Conservation (phyloP, 2,329 filamentous ascomycete genomes). For the Metarhizium brunneum region DNA sequence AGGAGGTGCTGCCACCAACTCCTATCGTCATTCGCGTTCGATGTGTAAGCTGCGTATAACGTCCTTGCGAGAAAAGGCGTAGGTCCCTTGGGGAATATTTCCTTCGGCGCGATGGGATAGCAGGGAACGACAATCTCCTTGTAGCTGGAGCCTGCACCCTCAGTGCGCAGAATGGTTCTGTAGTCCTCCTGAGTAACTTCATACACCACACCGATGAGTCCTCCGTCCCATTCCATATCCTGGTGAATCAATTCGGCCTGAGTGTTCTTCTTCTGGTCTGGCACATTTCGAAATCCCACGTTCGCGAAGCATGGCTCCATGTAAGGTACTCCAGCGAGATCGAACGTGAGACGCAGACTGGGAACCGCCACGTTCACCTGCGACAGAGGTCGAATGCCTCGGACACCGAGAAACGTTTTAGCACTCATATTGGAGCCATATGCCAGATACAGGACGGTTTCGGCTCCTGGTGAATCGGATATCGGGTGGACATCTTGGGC, state of each 20-base stretch:
- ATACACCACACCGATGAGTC: slow-evolving; percentile 88
- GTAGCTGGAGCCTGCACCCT: slow-evolving; percentile 82
- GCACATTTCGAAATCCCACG: slow-evolving; percentile 50
- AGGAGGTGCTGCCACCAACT: slow-evolving; percentile 39
- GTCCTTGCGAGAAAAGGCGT: slow-evolving; percentile 75
- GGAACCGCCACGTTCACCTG: slow-evolving; percentile 77
- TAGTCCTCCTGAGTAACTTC: slow-evolving; percentile 82
- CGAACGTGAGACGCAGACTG: slow-evolving; percentile 68
- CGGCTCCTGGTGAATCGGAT: slow-evolving; percentile 12
- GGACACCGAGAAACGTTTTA: slow-evolving; percentile 67
- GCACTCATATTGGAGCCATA: slow-evolving; percentile 86
- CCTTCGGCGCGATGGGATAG: slow-evolving; percentile 51
- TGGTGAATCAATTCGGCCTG: slow-evolving; percentile 3
- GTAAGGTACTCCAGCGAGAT: slow-evolving; percentile 80
- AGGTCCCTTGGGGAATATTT: slow-evolving; percentile 52
- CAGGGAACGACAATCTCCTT: slow-evolving; percentile 75
- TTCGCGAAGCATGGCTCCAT: slow-evolving; percentile 89
- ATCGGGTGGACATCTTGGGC: slow-evolving; percentile 15
- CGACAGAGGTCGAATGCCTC: slow-evolving; percentile 74
- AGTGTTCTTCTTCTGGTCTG: slow-evolving; percentile 25
- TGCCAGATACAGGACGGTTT: slow-evolving; percentile 68
- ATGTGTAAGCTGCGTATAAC: slow-evolving; percentile 58
- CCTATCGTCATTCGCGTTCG: slow-evolving; percentile 20
- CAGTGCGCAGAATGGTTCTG: slow-evolving; percentile 76
- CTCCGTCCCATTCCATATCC: slow-evolving; percentile 56